These are phyloP conservation scores for Clarireedia monteithiana DNA, from an alignment of 2,329 filamentous ascomycete species.

Conservation along the genomic window DNA sequence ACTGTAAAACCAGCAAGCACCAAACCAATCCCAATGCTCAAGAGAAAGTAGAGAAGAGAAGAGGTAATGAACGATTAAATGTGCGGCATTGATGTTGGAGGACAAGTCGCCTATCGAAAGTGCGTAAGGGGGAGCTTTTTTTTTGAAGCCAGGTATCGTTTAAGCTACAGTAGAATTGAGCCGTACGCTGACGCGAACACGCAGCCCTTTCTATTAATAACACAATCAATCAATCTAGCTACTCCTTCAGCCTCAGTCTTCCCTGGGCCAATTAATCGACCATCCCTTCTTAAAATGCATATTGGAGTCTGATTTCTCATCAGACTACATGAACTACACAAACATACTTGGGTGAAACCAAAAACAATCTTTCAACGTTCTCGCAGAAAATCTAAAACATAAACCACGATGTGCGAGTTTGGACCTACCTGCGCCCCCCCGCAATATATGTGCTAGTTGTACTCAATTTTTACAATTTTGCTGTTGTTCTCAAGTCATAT, in stretches of 20 bases:
- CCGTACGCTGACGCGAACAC: neutral
- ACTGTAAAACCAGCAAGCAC: constrained; percentile 12
- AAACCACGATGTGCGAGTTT: neutral
- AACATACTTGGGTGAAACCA: too few species aligned
- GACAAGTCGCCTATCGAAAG: constrained; percentile 10
- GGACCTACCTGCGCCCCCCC: neutral
- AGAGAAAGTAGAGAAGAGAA: constrained; percentile 25
- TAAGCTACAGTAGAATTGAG: neutral
- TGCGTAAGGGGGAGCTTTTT: constrained; percentile 10
- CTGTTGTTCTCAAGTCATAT: too few species aligned
- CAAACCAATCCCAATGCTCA: constrained; percentile 13
- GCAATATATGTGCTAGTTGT: neutral
- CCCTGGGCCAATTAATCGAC: neutral
- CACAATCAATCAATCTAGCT: neutral
- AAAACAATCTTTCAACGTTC: too few species aligned
- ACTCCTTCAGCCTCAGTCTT: constrained; percentile 7
- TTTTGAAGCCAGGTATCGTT: constrained; percentile 5
- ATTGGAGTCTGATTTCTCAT: too few species aligned
- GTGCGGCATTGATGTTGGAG: constrained; percentile 21
- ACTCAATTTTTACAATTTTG: neutral
- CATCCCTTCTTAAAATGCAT: neutral
- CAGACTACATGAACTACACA: too few species aligned
- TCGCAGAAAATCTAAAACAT: neutral
- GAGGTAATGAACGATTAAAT: constrained; percentile 21
- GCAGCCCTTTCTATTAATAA: constrained; percentile 11